Conservation (phyloP, 129 eudicot genomes). For the Silybum marianum region DNA sequence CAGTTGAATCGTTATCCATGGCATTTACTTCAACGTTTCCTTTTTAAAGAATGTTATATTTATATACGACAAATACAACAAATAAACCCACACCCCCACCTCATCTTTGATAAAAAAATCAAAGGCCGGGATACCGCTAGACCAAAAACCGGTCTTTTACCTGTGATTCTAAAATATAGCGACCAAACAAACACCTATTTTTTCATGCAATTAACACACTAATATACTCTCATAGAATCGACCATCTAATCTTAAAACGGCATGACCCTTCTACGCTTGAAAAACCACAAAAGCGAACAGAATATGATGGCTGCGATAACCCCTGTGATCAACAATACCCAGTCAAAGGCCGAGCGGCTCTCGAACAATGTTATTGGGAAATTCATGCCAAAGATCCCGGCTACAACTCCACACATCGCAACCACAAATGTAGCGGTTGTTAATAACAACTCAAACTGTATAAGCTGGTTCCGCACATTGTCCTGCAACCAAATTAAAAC, state of each 20-base stretch:
- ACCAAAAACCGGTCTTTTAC: too few species aligned
- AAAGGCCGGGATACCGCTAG: not conserved
- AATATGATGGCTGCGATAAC: constrained; percentile 57
- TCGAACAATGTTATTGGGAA: constrained; percentile 62
- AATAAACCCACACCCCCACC: not conserved
- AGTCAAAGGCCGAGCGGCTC: constrained; percentile 63
- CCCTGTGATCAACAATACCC: constrained; percentile 82
- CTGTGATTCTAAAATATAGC: too few species aligned
- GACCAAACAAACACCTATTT: too few species aligned
- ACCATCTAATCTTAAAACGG: constrained; percentile 59
- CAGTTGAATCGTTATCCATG: too few species aligned
- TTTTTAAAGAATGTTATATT: not conserved
- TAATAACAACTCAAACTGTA: constrained; percentile 83
- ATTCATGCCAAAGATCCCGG: constrained; percentile 97
- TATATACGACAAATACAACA: not conserved
- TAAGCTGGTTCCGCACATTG: constrained; percentile 89
- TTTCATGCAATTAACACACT: too few species aligned
- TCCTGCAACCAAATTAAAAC: constrained; percentile 52
- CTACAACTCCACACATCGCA: constrained; percentile 93
- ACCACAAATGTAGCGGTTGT: constrained; percentile 95
- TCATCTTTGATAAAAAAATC: not conserved
- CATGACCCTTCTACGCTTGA: constrained; percentile 75
- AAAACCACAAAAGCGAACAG: constrained; percentile 70
- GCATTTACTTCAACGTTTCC: too few species aligned
- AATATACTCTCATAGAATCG: not conserved